phyloP scores from a whole-genome alignment of 202 grass and related monocot genomes.

The Saccharum hybrid region DNA sequence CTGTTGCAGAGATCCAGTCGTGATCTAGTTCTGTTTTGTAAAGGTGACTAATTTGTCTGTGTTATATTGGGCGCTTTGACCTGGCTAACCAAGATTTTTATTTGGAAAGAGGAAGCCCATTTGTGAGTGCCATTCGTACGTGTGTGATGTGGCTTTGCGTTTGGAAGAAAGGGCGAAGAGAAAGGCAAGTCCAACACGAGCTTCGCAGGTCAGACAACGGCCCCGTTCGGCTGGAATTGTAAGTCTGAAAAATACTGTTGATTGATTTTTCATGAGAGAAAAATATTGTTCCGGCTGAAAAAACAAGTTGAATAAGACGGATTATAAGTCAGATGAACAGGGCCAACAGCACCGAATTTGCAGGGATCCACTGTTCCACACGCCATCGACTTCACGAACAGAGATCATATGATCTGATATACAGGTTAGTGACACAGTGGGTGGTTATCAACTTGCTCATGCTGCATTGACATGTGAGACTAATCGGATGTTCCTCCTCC shows the following conservation, averaged over 20 bases:
- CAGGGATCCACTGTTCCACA: background rate
- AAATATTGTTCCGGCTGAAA: no score
- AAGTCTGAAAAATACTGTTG: no score
- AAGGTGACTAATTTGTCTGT: background rate
- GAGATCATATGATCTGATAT: background rate
- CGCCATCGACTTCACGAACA: background rate
- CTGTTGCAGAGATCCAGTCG: slow-evolving; percentile 24
- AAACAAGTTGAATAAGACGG: no score
- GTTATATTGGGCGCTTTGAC: slow-evolving; percentile 18
- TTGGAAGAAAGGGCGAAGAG: background rate
- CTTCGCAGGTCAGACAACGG: background rate
- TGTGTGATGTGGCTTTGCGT: background rate
- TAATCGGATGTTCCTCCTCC: background rate
- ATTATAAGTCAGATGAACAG: background rate
- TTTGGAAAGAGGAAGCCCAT: background rate
- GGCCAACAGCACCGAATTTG: background rate
- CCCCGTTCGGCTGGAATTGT: no score
- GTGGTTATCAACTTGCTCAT: slow-evolving; percentile 13
- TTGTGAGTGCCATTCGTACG: background rate
- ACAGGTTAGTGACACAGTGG: background rate
- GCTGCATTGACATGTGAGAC: slow-evolving; percentile 10
- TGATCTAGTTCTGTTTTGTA: slow-evolving; percentile 6
- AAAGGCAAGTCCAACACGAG: slow-evolving; percentile 46
- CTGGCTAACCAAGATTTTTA: slow-evolving; percentile 2
- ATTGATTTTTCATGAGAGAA: no score